Base-by-base conservation (phyloP, 495 filamentous ascomycete genomes). In the Xylaria acuta region DNA sequence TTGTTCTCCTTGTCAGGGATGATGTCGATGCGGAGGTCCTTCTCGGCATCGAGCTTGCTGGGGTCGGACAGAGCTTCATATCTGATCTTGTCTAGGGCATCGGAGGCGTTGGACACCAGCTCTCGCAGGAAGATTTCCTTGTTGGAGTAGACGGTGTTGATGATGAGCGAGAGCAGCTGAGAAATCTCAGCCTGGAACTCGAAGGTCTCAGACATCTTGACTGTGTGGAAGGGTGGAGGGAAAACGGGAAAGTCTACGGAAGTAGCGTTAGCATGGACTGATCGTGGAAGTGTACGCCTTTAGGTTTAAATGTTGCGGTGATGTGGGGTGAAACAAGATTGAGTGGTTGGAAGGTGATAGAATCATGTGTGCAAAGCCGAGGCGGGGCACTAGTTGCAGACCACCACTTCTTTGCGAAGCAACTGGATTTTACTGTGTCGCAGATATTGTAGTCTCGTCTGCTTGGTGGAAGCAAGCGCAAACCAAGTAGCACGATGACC, bases 101-200 rank as follows among this genome's bases (percentile, higher is more conserved):
- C 96, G 76, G 95, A 98, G 79, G 90, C 90, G 87, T 99, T 99
- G 84, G 96, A 98, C 77, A 99, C 92, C 77, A 99, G 83, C 84
- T 99, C 96, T 90, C 96, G 88, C 76, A 99, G 86, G 91, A 98
- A 99, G 84, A 99, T 99, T 87, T 98, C 96, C 90, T 99, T 99
- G 90, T 99, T 99, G 75, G 95, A 97, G 91, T 99, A 99, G 87
- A 99, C 96, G 72, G 96, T 98, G 92, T 99, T 99, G 88, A 99
- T 98, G 86, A 99, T 98, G 80, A 99, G 91, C 73, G 92, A 94
- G 80, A 99, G 92, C 67, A 99, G 93, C 94, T 99, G 96, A 91
- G 94, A 97, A 84, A 98, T 98, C 92, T 98, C 95, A 92, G 95
- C 95, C 91, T 99, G 96, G 88, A 99, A 99, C 91, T 98, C 94